Evolutionary conservation across 2,329 filamentous ascomycete genomes (phyloP).

Genomic region (Trichoderma sp.): DNA sequence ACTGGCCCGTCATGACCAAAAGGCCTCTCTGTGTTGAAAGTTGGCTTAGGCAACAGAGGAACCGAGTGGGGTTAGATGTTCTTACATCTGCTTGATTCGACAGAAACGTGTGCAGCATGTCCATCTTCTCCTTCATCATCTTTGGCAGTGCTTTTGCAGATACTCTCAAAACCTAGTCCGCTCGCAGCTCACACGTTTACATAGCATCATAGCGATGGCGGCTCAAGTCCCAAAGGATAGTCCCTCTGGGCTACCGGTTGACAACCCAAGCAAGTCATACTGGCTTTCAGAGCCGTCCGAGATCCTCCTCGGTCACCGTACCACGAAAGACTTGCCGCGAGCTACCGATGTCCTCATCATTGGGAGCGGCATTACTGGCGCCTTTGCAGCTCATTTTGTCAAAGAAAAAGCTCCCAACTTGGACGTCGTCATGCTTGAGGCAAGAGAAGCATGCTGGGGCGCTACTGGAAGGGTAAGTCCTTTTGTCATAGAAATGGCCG

Average conservation of each 20-base stretch:
- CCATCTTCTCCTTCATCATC: not conserved
- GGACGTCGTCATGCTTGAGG: not conserved
- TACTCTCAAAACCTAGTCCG: not conserved
- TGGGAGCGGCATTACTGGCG: not conserved
- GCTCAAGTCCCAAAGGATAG: rapidly evolving
- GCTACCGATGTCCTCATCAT: not conserved
- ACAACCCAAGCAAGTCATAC: not conserved
- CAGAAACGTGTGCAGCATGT: not conserved
- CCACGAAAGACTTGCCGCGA: not conserved
- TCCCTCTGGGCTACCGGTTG: not conserved
- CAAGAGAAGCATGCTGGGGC: not conserved
- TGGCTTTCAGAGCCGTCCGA: not conserved
- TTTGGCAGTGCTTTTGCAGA: not conserved
- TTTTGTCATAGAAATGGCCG: rapidly evolving
- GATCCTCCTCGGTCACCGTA: not conserved
- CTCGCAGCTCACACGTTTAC: not conserved
- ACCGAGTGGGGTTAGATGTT: not conserved
- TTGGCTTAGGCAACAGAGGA: too few species aligned
- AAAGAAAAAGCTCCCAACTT: not conserved
- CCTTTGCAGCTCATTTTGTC: not conserved
- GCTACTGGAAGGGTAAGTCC: not conserved
- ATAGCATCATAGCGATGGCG: not conserved
- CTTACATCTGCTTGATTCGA: not conserved
- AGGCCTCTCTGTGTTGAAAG: not conserved
- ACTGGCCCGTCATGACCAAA: not conserved